phyloP scores from a whole-genome alignment of 306 rosid genomes.

The Casuarina equisetifolia region DNA sequence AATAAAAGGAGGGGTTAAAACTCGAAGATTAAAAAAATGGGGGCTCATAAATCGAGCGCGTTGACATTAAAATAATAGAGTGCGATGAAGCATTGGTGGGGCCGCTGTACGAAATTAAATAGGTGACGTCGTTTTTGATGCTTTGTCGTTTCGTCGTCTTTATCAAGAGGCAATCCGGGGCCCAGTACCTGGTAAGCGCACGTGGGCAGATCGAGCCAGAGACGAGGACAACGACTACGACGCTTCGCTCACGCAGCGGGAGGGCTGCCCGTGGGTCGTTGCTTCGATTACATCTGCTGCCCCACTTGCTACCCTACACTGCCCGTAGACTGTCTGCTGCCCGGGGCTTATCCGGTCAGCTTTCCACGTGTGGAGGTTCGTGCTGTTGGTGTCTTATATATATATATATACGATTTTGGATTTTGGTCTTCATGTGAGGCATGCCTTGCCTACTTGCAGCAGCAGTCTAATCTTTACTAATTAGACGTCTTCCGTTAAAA shows the following conservation, averaged over 20 bases:
- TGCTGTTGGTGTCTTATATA: not conserved
- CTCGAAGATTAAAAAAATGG: not conserved
- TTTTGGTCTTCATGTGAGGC: too few species aligned
- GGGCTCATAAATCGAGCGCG: conserved; percentile 12
- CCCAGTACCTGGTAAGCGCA: conserved; percentile 28
- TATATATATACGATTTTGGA: too few species aligned
- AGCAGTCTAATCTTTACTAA: too few species aligned
- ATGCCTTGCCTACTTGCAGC: too few species aligned
- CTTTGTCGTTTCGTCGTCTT: conserved; percentile 26
- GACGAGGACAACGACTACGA: not conserved
- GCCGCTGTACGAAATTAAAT: not conserved
- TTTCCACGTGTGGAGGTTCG: conserved; percentile 16
- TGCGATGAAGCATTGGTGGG: not conserved
- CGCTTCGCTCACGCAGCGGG: not conserved
- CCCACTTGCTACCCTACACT: conserved; percentile 28
- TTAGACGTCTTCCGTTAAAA: too few species aligned
- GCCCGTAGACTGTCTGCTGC: conserved; percentile 22
- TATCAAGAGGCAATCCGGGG: conserved; percentile 34
- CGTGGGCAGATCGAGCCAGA: conserved; percentile 42
- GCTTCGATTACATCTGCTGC: conserved; percentile 8
- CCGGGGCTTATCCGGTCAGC: conserved; percentile 24
- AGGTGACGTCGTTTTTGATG: conserved; percentile 26
- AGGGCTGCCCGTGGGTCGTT: not conserved
- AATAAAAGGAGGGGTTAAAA: not conserved
- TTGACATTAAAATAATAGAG: not conserved